Percentiles rank a stretch among this genome's conserved stretches.
phyloP scores from a whole-genome alignment of 176 grass and related monocot genomes.

The Tillandsia fasciculata region DNA sequence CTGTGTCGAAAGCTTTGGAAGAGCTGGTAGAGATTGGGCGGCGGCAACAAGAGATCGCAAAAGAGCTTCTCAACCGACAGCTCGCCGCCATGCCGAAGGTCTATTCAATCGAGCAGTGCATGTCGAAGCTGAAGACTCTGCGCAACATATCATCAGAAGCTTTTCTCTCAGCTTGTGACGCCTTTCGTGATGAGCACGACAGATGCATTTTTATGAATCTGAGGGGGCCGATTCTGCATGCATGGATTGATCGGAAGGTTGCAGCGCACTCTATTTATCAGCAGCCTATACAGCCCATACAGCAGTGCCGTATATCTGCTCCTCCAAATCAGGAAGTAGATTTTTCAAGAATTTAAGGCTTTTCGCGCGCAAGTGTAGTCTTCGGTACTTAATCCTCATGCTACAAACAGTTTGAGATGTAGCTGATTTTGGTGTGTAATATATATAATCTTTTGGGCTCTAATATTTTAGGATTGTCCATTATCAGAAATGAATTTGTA shows the following conservation, averaged over 20 bases:
- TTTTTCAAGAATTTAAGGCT: constrained; percentile 5
- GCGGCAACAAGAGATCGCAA: constrained; percentile 18
- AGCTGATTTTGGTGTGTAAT: no score
- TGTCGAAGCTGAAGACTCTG: constrained; percentile 24
- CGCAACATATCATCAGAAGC: constrained; percentile 15
- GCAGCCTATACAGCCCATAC: constrained; percentile 7
- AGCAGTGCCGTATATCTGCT: constrained; percentile 2
- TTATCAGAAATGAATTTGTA: no score
- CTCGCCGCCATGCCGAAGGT: constrained; percentile 3
- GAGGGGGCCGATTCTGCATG: constrained; percentile 13
- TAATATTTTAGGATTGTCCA: no score
- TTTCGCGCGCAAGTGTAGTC: not conserved
- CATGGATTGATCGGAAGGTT: constrained; percentile 24
- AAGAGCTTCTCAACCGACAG: constrained; percentile 18
- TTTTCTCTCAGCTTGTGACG: constrained; percentile 27
- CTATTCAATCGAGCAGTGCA: constrained; percentile 25
- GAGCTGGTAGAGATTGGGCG: constrained; percentile 20
- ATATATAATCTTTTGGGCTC: no score
- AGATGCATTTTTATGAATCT: constrained; percentile 30
- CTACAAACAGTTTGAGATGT: no score
- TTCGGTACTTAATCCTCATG: not conserved
- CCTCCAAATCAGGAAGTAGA: constrained; percentile 16
- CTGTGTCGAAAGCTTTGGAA: constrained; percentile 22
- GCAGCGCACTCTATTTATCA: constrained; percentile 1
- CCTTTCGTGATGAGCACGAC: constrained; percentile 24